Evolutionary conservation across 169 alveolate genomes (phyloP).

Genomic region (Pseudocohnilembus persalinus): DNA sequence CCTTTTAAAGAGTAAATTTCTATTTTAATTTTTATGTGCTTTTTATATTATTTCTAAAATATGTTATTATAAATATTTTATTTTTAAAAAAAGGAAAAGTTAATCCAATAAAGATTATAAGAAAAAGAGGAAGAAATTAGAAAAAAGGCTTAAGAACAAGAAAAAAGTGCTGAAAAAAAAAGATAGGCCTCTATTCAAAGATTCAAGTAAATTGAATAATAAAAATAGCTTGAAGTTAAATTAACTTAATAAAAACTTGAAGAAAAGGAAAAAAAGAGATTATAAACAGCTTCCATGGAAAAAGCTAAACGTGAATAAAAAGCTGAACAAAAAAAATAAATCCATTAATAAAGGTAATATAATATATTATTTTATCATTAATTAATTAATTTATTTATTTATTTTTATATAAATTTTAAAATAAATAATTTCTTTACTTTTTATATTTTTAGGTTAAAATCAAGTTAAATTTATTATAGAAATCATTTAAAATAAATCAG

Average conservation of each 20-base stretch:
- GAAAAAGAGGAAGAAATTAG: background rate
- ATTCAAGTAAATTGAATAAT: background rate
- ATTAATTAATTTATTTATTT: too few relatives aligned
- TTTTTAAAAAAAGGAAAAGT: background rate
- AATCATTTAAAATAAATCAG: background rate
- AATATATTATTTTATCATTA: too few relatives aligned
- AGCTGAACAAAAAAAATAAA: background rate
- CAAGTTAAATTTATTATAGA: background rate
- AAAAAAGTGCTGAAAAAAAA: too few relatives aligned
- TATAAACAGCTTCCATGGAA: background rate
- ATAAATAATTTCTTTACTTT: too few relatives aligned
- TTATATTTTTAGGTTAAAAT: too few relatives aligned
- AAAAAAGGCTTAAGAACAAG: background rate
- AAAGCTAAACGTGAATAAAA: background rate
- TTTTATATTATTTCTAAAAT: too few relatives aligned
- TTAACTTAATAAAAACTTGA: background rate
- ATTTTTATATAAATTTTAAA: too few relatives aligned
- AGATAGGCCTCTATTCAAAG: background rate
- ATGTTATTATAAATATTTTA: too few relatives aligned
- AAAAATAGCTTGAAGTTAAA: background rate
- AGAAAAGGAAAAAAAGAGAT: background rate
- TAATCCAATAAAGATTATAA: too few relatives aligned
- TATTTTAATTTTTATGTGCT: too few relatives aligned
- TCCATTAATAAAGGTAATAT: background rate
- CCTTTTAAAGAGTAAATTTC: background rate